These are phyloP conservation scores for Solanum paucissectum DNA, from an alignment of 257 asterid genomes.

Conservation along the genomic window DNA sequence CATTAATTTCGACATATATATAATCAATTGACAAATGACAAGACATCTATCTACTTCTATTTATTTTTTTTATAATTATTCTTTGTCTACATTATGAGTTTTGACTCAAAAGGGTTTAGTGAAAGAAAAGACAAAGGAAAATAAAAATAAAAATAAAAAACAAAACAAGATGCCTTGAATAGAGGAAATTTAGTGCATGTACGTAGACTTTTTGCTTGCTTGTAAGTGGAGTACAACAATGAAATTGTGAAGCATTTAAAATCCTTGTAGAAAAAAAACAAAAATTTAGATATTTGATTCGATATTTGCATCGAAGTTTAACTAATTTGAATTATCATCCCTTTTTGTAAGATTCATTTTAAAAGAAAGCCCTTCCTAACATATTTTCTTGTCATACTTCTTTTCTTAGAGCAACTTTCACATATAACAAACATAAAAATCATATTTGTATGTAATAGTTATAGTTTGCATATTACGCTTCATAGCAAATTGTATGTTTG, in stretches of 20 bases:
- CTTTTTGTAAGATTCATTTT: no score
- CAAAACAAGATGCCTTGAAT: not conserved
- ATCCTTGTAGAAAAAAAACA: not conserved
- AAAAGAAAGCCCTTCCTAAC: no score
- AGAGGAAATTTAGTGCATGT: not conserved
- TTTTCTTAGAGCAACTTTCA: no score
- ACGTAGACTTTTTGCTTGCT: not conserved
- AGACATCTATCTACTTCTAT: not conserved
- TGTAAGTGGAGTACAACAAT: not conserved
- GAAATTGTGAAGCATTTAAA: not conserved
- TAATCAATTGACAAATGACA: not conserved
- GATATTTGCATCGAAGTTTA: no score
- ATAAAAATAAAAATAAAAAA: no score
- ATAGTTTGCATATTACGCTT: no score
- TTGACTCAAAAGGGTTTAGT: not conserved
- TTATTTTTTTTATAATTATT: not conserved
- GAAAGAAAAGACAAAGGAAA: not conserved
- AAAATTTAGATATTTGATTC: no score
- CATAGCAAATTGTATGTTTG: no score
- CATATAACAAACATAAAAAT: no score
- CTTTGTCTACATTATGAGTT: not conserved
- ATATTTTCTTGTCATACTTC: no score
- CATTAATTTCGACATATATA: not conserved
- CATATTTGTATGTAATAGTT: no score
- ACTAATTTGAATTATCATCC: no score